Evolutionary conservation across 331 rosid species (phyloP).

Genomic region (Erythrophleum ivorense): DNA sequence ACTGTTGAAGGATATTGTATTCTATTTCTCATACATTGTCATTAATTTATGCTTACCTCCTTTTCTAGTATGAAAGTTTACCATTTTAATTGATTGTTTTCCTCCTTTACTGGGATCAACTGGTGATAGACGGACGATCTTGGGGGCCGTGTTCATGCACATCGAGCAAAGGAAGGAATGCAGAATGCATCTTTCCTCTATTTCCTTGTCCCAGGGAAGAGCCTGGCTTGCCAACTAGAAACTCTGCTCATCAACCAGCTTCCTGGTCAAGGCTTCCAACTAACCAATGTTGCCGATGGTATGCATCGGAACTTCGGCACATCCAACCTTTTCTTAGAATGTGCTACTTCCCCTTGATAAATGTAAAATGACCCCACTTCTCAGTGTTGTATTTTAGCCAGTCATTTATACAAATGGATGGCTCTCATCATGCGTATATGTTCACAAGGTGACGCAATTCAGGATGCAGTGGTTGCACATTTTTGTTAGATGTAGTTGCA

Average conservation of each 20-base stretch:
- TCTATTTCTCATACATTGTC: neutral
- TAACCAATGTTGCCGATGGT: conserved; percentile 80
- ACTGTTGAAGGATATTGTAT: neutral
- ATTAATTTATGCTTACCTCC: conserved; percentile 9
- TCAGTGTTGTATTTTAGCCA: conserved; percentile 28
- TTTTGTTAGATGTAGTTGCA: conserved; percentile 59
- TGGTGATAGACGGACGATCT: conserved; percentile 80
- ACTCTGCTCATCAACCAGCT: conserved; percentile 93
- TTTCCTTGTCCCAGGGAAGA: conserved; percentile 73
- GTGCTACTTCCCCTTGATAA: conserved; percentile 42
- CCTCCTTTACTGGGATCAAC: conserved; percentile 11
- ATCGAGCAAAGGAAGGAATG: conserved; percentile 81
- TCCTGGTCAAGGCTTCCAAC: conserved; percentile 67
- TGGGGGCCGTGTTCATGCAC: conserved; percentile 67
- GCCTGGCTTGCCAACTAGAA: conserved; percentile 91
- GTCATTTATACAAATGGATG: conserved; percentile 17
- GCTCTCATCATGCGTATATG: conserved; percentile 19
- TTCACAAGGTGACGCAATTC: conserved; percentile 21
- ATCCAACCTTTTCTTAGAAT: conserved; percentile 49
- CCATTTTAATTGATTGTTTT: conserved; percentile 12
- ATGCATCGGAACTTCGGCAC: conserved; percentile 92
- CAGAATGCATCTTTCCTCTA: conserved; percentile 68
- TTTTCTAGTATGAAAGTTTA: neutral
- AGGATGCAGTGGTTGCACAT: conserved; percentile 57
- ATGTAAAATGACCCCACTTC: conserved; percentile 3